Evolutionary conservation across 306 rosid genomes (phyloP), one percentile per base, ranked within the genome.

Genomic region (barrel medic (Medicago truncatula)): DNA sequence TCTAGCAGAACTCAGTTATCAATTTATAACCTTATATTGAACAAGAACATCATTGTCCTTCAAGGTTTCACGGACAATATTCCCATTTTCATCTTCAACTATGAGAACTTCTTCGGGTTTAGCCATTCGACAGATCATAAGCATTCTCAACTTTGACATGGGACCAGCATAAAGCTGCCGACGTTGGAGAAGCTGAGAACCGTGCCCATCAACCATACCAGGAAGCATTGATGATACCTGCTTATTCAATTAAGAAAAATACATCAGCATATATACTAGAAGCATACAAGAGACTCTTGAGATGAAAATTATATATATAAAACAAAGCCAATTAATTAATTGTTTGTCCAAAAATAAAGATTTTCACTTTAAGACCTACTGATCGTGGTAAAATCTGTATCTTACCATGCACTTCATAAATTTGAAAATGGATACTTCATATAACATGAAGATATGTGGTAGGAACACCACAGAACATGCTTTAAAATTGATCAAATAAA

Each of bases 1-100:
- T 71, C 34, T 52, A 12, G 64, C 34, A 71, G 52, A 63, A 67
- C 17, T 61, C 53, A 65, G 54, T 16, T 34, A 2, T 57, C 46
- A 61, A 39, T 21, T 59, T 36, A 78, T 74, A 69, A 96, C 99
- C 99, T 96, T 96, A 56, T 96, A 96, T 79, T 92, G 98, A 67
- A 96, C 99, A 83, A 96, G 99, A 75, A 92, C 98, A 73, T 96
- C 99, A 87, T 96, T 96, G 84, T 96, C 99, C 89, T 96, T 96
- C 93, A 96, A 81, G 70, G 99, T 96, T 70, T 96, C 99, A 11
- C 99, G 95, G 68, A 96, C 99, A 71, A 96, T 96, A 80, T 96
- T 96, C 73, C 99, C 99, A 66, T 96, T 96, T 79, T 96, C 99
- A 81, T 96, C 99, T 82, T 96, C 99, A 61, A 96, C 98, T 20